These are phyloP conservation scores for Friedmanniomyces simplex DNA, from an alignment of 495 filamentous ascomycete genomes.

Conservation along the genomic window DNA sequence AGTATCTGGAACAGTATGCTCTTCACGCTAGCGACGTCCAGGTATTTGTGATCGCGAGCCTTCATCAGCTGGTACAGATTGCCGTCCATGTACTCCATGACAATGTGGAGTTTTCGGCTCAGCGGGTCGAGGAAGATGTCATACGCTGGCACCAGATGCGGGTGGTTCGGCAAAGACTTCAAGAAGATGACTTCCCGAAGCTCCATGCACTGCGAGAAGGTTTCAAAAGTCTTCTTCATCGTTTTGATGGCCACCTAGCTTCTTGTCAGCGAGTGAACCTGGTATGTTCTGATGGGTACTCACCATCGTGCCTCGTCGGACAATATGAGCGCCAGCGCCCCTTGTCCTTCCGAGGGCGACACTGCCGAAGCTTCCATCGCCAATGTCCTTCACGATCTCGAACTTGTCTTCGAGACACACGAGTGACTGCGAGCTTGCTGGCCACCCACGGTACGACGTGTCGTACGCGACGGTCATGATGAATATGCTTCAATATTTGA, in stretches of 20 bases:
- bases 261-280: background rate
- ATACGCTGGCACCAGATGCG: constrained; percentile 88
- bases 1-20: constrained; percentile 97
- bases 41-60: constrained; percentile 81
- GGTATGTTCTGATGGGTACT: constrained; percentile 26
- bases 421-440: constrained; percentile 10
- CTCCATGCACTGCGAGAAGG: constrained; percentile 77
- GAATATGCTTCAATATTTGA: background rate
- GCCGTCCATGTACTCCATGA: constrained; percentile 99
- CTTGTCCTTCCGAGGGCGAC: constrained; percentile 86
- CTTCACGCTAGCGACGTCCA: constrained; percentile 88
- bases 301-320: constrained; percentile 88
- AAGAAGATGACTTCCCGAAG: constrained; percentile 95
- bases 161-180: constrained; percentile 71
- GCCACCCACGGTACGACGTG: constrained; percentile 29
- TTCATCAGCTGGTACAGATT: constrained; percentile 99
- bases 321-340: constrained; percentile 76
- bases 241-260: constrained; percentile 93
- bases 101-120: constrained; percentile 91
- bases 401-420: constrained; percentile 59
- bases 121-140: constrained; percentile 98
- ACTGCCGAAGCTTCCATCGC: constrained; percentile 96
- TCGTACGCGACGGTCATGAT: constrained; percentile 30
- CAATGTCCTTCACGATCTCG: constrained; percentile 94
- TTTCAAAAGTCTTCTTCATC: constrained; percentile 99